A percentile compares a stretch with the other conserved stretches of the same genome.
These are phyloP conservation scores for Neoarthrinium moseri DNA, from an alignment of 2,329 filamentous ascomycete species.

Conservation along the genomic window DNA sequence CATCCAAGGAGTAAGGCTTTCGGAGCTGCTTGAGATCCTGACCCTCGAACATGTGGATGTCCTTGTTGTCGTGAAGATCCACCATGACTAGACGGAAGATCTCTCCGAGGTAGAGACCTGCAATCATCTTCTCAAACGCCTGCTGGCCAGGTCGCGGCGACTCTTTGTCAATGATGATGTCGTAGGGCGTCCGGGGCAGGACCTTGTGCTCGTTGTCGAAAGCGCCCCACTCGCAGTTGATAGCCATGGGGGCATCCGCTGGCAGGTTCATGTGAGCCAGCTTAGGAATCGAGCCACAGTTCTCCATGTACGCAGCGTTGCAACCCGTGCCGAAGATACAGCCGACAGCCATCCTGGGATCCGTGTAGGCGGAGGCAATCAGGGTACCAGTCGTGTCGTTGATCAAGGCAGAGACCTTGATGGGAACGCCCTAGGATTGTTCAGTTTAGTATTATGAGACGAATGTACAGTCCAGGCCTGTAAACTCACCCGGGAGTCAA, in stretches of 20 bases:
- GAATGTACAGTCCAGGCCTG: background rate
- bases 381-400: slow-evolving; percentile 98
- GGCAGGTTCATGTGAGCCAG: slow-evolving; percentile 88
- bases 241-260: slow-evolving; percentile 81
- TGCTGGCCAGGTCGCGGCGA: slow-evolving; percentile 93
- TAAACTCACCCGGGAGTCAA: slow-evolving; percentile 60
- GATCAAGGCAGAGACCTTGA: slow-evolving; percentile 89
- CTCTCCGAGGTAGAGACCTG: slow-evolving; percentile 90
- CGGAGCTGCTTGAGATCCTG: slow-evolving; percentile 80
- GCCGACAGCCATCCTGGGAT: slow-evolving; percentile 86
- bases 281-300: slow-evolving; percentile 88
- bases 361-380: slow-evolving; percentile 96
- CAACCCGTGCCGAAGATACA: slow-evolving; percentile 99
- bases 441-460: too few relatives aligned
- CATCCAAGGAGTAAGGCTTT: slow-evolving; percentile 86
- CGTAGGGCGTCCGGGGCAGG: slow-evolving; percentile 81
- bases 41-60: slow-evolving; percentile 73
- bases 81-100: slow-evolving; percentile 87
- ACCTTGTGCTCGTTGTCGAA: slow-evolving; percentile 94
- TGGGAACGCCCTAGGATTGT: slow-evolving; percentile 69
- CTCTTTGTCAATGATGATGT: slow-evolving; percentile 83
- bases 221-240: slow-evolving; percentile 97
- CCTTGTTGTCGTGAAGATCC: slow-evolving; percentile 78
- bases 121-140: slow-evolving; percentile 97
- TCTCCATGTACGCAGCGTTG: slow-evolving; percentile 98